Evolutionary conservation across 164 flowering plant species (phyloP), one percentile per base, ranked within the genome.

Genomic region (Taxillus chinensis): DNA sequence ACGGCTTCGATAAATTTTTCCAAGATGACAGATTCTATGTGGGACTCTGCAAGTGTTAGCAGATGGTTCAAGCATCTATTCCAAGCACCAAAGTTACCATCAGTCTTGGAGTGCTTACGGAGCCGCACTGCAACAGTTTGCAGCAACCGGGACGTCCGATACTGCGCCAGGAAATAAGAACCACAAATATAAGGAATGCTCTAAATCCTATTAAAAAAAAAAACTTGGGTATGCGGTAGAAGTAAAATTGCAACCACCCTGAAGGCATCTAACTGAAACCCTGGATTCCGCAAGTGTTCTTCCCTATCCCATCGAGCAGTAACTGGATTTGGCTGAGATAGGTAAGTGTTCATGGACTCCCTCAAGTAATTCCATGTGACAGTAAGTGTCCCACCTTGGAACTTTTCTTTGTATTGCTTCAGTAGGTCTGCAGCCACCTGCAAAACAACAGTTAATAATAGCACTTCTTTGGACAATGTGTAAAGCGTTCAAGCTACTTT

Each of bases 61-160:
- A 92, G 87, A 68, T 92, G 98, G 76, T 92, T 92, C 63, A 92
- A 78, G 77, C 98, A 92, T 79, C 98, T 78, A 74, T 92, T 92
- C 98, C 98, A 92, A 55, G 96, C 98, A 68, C 96, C 96, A 77
- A 92, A 92, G 64, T 78, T 52, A 5, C 98, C 98, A 50, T 88
- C 92, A 71, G 74, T 81, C 70, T 87, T 87, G 6, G 85, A 69
- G 75, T 92, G 98, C 77, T 92, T 90, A 56, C 73, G 81, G 5
- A 90, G 81, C 49, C 98, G 83, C 45, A 80, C 75, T 15, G 87
- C 87, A 56, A 74, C 96, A 71, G 88, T 90, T 51, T 92, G 98
- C 68, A 92, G 96, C 71, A 92, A 75, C 42, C 95, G 74, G 58
- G 98, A 92, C 54, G 97, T 92, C 53, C 98, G 93, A 59, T 86